Base-by-base conservation (phyloP, 805 yeast genomes). In the Lachancea sp. region DNA sequence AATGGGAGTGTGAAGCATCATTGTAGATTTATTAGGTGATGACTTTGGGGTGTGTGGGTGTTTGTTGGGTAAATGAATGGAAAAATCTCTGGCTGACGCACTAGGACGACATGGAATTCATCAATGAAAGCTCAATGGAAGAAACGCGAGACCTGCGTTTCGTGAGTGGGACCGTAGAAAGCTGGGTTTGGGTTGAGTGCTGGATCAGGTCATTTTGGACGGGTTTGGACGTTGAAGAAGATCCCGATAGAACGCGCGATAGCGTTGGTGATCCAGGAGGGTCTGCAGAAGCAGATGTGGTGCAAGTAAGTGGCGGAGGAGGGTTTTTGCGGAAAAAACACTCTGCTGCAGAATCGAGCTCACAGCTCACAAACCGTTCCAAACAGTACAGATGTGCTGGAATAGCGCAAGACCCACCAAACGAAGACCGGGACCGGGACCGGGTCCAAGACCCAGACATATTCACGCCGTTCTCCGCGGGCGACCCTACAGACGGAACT, bases 311-410 rank as follows among this genome's bases (percentile, higher is more conserved):
- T 3, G 32, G 38, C 2, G 32, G 9, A 11, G 38, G 20, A 7
- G 11, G 32, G 20, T 38, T 43, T 18, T 32, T 34, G 16, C 38
- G 19, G 44, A 44, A 48, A 27, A 48, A 48, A 18, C 32, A 34
- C 20, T 44, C 50, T 25, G 50, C 42, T 8, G 46, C 46, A 4
- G 52, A 46, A 29, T 60, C 65, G 36, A 60, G 47, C 29, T 55
- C 63, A 3, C 57, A 49, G 6, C 59, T 45, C 19, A 60, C 60
- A 45, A 57, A 58, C 27, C 58, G 52, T 43, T 60, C 65, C 32
- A 60, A 42, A 16, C 63, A 56, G 42, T 54, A 60, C 15, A 60
- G 38, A 36, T 60, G 65, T 9, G 63, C 49, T 10, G 62, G 57
- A 27, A 60, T 57, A 1, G 54, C 27, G 46, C 44, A 41, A 12